Base-by-base conservation (phyloP, 371 early-diverging fungal species). In the Phascolomyces articulosus region DNA sequence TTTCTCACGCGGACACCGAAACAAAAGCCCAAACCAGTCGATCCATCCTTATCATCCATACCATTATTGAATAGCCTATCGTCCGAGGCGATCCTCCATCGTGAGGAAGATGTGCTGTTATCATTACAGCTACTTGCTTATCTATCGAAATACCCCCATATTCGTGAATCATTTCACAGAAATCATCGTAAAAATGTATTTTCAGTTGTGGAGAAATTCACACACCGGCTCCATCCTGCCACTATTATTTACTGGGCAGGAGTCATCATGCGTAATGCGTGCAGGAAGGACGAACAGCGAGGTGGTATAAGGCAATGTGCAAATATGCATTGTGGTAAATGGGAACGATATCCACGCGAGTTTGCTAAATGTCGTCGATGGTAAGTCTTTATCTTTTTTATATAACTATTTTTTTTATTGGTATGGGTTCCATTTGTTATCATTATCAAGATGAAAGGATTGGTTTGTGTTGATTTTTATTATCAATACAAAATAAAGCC, bases 81-180 rank as follows among this genome's bases (percentile, higher is more conserved):
- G 15, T 67, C 79, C 23, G 83, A 85, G 47, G 78, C 86, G 38
- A 79, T 87, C 56, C 85, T 89, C 60, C 90, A 85, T 61, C 86
- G 91, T 41, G 89, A 88, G 63, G 91, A 92, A 59, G 93, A 95
- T 63, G 89, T 94, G 40, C 80, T 93, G 31, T 80, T 92, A 29
- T 87, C 93, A 0, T 82, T 92, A 62, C 93, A 94, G 75, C 83
- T 95, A 15, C 81, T 94, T 23, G 94, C 94, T 51, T 92, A 91
- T 63, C 84, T 95, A 26, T 88, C 90, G 53, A 95, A 95, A 73
- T 90, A 93, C 79, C 85, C 90, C 34, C 78, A 83, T 29, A 75
- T 91, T 47, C 86, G 92, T 10, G 77, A 77, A n/a, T 70, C 83
- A 41, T 79, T 95, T 68, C 88, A 93, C 80, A 68, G 74, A 40